These are phyloP conservation scores for Geranium brycei DNA, from an alignment of 345 rosid genomes.

Conservation along the genomic window DNA sequence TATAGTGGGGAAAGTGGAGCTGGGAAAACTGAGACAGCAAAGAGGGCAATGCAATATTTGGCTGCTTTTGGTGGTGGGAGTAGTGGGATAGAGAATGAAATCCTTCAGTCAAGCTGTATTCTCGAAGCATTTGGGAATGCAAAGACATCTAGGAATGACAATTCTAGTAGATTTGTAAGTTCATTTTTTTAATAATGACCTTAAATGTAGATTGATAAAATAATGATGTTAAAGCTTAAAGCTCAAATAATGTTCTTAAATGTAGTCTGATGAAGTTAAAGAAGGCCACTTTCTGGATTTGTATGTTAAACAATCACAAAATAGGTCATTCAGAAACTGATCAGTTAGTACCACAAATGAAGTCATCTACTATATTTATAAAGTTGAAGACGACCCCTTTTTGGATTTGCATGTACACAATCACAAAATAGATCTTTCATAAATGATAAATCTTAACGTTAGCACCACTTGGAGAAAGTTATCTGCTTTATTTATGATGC, in stretches of 20 bases:
- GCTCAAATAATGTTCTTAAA: conserved; percentile 2
- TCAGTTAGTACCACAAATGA: too few species aligned
- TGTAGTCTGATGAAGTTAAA: too few species aligned
- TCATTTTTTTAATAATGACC: too few species aligned
- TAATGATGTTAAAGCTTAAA: neutral
- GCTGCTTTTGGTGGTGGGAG: conserved; percentile 74
- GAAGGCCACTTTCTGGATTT: too few species aligned
- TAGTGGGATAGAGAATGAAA: conserved; percentile 56
- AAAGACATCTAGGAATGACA: conserved; percentile 75
- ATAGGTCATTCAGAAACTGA: too few species aligned
- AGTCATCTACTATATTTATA: too few species aligned
- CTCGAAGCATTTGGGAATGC: conserved; percentile 99
- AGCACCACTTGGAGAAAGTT: neutral
- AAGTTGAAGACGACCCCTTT: too few species aligned
- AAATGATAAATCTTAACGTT: neutral
- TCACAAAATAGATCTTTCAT: neutral
- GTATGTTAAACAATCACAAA: too few species aligned
- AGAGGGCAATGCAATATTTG: conserved; percentile 80
- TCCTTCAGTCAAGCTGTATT: conserved; percentile 54
- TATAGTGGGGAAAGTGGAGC: conserved; percentile 98
- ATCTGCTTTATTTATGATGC: neutral
- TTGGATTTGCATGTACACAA: too few species aligned
- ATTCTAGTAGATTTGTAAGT: conserved; percentile 94
- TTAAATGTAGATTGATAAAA: neutral
- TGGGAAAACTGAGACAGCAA: conserved; percentile 97